These are phyloP conservation scores for Naegleria fowleri DNA, from an alignment of 208 protist species.

Conservation along the genomic window DNA sequence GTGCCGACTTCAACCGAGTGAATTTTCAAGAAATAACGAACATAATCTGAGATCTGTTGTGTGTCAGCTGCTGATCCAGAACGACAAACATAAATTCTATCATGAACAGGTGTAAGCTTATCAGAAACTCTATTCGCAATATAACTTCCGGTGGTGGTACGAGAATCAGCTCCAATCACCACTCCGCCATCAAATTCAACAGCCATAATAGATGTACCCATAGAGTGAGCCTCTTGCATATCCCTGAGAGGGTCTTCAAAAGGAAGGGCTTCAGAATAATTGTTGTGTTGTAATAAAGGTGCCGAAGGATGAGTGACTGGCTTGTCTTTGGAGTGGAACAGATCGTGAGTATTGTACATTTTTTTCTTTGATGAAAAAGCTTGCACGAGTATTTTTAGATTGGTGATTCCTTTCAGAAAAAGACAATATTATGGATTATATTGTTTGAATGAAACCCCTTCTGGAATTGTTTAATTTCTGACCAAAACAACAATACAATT, in stretches of 20 bases:
- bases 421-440: too few species aligned
- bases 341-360: background rate
- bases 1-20: constrained; percentile 77
- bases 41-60: constrained; percentile 85
- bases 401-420: background rate
- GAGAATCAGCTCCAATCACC: constrained; percentile 91
- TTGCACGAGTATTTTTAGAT: background rate
- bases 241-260: constrained; percentile 14
- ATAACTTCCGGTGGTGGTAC: constrained; percentile 91
- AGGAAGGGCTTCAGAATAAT: background rate
- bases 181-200: constrained; percentile 91
- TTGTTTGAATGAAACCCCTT: too few species aligned
- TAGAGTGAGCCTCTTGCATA: constrained; percentile 20
- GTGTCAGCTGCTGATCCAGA: constrained; percentile 97
- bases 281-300: background rate
- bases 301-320: background rate
- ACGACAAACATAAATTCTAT: constrained; percentile 93
- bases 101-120: constrained; percentile 92
- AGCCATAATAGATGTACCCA: constrained; percentile 93
- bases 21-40: constrained; percentile 79
- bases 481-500: too few species aligned
- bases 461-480: too few species aligned
- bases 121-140: constrained; percentile 94
- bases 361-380: background rate
- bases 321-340: background rate